Base-by-base conservation (phyloP, 345 rosid species). In the Kandelia obovata region DNA sequence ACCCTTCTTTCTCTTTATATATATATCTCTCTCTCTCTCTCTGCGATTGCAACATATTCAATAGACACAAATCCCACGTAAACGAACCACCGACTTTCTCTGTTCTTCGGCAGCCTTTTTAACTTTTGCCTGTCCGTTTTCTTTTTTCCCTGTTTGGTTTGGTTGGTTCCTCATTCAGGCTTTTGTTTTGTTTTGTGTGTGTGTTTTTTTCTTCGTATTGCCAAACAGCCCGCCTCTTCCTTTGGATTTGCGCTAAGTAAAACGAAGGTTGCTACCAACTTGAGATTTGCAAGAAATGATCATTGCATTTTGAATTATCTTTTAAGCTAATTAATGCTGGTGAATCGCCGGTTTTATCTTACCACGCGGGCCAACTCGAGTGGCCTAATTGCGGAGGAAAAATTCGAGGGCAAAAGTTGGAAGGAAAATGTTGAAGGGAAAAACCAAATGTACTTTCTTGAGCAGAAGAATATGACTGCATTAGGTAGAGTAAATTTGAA, bases 311-410 rank as follows among this genome's bases (percentile, higher is more conserved):
- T 69, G 74, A 58, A 66, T 72, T 67, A 66, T 72, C 78, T 76
- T 81, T 66, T 73, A 83, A 78, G 78, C 78, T 64, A 83, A 78
- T 64, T 77, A 76, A 77, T 17, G 66, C 47, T 35, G 27, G 65
- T 15, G 58, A 55, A 7, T 55, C 27, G 58, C 58, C 9, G 27
- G 5, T 55, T 55, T 21, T 23, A n/a, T 2, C 2, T 21, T 55
- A 26, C 46, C 46, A 39, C 46, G 13, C 2, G 46, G 15, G 15
- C 0, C 46, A 11, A 39, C 46, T 9, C 16, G 15, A 10, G 46
- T 2, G 46, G 46, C 16, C 46, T 39, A 39, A 10, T 9, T 39
- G 15, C 0, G 46, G 43, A 10, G 46, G 46, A 10, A 2, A 39
- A 39, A 0, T 13, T 13, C 49, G 13, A 43, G 49, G 49, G 17